These are phyloP conservation scores for Plasmodium falciparum DNA, from an alignment of 169 alveolate genomes.

Conservation along the genomic window DNA sequence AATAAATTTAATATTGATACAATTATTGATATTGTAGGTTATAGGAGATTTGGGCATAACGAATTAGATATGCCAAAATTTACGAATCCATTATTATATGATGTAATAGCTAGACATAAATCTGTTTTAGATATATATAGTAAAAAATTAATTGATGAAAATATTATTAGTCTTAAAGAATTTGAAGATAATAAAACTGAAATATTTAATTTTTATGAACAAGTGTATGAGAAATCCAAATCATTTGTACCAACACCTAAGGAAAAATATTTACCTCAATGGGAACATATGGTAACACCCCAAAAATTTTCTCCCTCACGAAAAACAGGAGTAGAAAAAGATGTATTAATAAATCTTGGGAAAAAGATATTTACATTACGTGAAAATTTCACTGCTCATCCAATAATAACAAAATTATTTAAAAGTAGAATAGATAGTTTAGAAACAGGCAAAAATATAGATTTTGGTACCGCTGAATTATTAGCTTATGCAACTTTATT, in stretches of 20 bases:
- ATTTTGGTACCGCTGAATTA: constrained; percentile 95
- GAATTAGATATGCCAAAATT: constrained; percentile 96
- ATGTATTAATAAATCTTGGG: constrained; percentile 88
- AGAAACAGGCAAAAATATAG: constrained; percentile 89
- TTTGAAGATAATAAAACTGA: constrained; percentile 82
- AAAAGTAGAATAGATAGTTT: constrained; percentile 89
- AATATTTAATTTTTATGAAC: constrained; percentile 83
- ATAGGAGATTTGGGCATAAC: constrained; percentile 95
- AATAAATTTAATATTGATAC: constrained; percentile 91
- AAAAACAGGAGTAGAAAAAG: constrained; percentile 84
- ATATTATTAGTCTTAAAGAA: constrained; percentile 86
- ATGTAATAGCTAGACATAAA: constrained; percentile 87
- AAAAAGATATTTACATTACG: constrained; percentile 90
- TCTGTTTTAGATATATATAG: constrained; percentile 88
- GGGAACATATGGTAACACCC: constrained; percentile 80
- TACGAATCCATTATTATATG: constrained; percentile 95
- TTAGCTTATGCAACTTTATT: constrained; percentile 94
- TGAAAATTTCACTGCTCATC: constrained; percentile 91
- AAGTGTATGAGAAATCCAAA: constrained; percentile 88
- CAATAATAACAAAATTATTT: constrained; percentile 89
- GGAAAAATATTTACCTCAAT: constrained; percentile 79
- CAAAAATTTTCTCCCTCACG: constrained; percentile 63
- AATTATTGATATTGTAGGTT: constrained; percentile 94
- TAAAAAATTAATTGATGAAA: constrained; percentile 86
- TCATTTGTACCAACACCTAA: constrained; percentile 62